These are phyloP conservation scores for Backusella luteola DNA, from an alignment of 192 early-diverging fungal species.

Conservation along the genomic window DNA sequence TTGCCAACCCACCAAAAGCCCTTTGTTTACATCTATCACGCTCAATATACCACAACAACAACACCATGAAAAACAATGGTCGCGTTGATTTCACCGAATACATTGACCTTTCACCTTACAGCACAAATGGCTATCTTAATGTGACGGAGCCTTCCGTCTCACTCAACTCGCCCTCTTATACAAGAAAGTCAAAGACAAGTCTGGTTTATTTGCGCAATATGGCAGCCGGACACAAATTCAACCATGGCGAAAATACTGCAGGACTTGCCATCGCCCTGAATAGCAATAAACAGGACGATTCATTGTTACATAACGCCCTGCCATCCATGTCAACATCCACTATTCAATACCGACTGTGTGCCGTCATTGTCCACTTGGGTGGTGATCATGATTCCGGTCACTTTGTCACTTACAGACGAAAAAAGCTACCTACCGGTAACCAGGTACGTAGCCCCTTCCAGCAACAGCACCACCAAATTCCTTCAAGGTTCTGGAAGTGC, in stretches of 20 bases:
- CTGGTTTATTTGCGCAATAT: conserved; percentile 33
- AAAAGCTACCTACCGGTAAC: conserved; percentile 37
- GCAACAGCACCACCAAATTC: not conserved
- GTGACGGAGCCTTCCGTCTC: conserved; percentile 14
- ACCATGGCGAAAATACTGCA: not conserved
- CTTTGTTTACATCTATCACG: conserved; percentile 86
- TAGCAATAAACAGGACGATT: conserved; percentile 14
- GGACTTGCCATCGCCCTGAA: conserved; percentile 8
- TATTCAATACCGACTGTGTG: conserved; percentile 64
- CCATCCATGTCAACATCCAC: conserved; percentile 18
- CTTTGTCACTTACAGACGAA: conserved; percentile 81
- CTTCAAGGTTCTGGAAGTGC: conserved; percentile 60
- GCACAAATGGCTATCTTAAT: conserved; percentile 59
- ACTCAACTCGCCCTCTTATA: not conserved
- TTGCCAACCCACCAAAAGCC: conserved; percentile 79
- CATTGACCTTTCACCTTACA: conserved; percentile 78
- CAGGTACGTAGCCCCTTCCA: conserved; percentile 16
- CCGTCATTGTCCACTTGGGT: conserved; percentile 85
- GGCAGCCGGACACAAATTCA: not conserved
- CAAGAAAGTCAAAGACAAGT: conserved; percentile 20
- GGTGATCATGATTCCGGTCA: conserved; percentile 81
- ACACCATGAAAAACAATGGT: conserved; percentile 71
- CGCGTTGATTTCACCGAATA: conserved; percentile 64
- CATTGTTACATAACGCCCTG: conserved; percentile 3
- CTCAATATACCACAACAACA: conserved; percentile 69